phyloP scores from a whole-genome alignment of 2,329 filamentous ascomycete species.

The Mycosphaerelloides madeirae region DNA sequence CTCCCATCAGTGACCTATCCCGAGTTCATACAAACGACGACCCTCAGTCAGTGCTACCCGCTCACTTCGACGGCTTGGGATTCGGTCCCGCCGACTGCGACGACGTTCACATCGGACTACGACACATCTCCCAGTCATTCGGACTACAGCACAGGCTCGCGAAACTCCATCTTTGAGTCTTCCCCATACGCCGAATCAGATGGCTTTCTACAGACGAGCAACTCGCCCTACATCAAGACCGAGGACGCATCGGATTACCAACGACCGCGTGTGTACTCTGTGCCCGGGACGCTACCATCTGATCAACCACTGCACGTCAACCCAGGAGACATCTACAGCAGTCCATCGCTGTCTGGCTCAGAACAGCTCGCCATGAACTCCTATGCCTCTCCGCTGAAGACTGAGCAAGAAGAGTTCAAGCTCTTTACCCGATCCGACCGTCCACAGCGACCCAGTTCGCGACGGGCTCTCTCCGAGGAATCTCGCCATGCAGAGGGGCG shows the following conservation, averaged over 20 bases:
- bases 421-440: not conserved
- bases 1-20: not conserved
- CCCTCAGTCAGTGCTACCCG: constrained; percentile 13
- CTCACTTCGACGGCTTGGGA: constrained; percentile 14
- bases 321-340: constrained; percentile 14
- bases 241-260: constrained; percentile 14
- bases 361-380: constrained; percentile 1
- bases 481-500: constrained; percentile 8
- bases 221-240: constrained; percentile 21
- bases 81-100: not conserved
- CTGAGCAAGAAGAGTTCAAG: constrained; percentile 6
- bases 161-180: constrained; percentile 18
- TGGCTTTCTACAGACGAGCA: constrained; percentile 8
- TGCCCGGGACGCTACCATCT: constrained; percentile 7
- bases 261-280: constrained; percentile 10
- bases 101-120: constrained; percentile 6
- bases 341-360: constrained; percentile 4
- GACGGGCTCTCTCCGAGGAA: constrained; percentile 9
- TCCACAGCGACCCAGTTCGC: constrained; percentile 1
- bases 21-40: not conserved
- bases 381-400: not conserved
- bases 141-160: constrained; percentile 20
- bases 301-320: constrained; percentile 10
- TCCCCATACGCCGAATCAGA: constrained; percentile 25
- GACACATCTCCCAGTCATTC: constrained; percentile 20